Evolutionary conservation across 169 alveolate genomes (phyloP), one percentile per base, ranked within the genome.

Genomic region (Eimeria mitis): DNA sequence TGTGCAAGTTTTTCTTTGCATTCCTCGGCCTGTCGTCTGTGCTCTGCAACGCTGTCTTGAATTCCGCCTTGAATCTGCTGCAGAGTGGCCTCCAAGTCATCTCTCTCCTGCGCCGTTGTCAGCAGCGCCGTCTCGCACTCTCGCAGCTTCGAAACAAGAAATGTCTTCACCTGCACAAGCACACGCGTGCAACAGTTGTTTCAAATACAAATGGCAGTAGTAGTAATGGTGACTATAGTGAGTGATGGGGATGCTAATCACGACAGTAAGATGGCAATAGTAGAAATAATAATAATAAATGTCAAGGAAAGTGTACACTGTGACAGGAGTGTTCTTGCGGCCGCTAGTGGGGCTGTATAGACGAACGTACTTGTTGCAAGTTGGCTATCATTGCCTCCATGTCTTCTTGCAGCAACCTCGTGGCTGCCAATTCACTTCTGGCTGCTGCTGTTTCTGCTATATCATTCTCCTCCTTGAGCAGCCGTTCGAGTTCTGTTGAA

Each of bases 91-190:
- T 94, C 96, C 79, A 94, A 54, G 75, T 73, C 95, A 76, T 94
- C 94, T 21, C 96, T 13, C 59, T 94, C 96, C 21, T 31, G 73
- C 5, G 94, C 96, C 23, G 96, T 94, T 31, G 96, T 75, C 91
- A 94, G 63, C 89, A 94, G 85, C 25, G 96, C 96, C 23, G 95
- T 71, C 73, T 94, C 96, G 73, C 96, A 94, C 44, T 94, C 96
- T 42, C 89, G 89, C 71, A 94, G 95, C 76, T 94, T 94, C 59
- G 11, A 34, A 7, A 94, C 95, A 31, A 94, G 95, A 52, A 94
- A 94, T 21, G 84, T 25, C 75, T 94, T 94, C 87, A 94, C 96
- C 96, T 94, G 87, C 37, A 42, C 54, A 31, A 44, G 21, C 0
- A 42, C 78, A 31, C 25, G 47, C 78, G 34, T n/a, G 47, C 47